Percentiles rank a stretch among this genome's conserved stretches.
Evolutionary conservation across 371 early-diverging fungal genomes (phyloP).

Genomic region (Pancytospora philotis): DNA sequence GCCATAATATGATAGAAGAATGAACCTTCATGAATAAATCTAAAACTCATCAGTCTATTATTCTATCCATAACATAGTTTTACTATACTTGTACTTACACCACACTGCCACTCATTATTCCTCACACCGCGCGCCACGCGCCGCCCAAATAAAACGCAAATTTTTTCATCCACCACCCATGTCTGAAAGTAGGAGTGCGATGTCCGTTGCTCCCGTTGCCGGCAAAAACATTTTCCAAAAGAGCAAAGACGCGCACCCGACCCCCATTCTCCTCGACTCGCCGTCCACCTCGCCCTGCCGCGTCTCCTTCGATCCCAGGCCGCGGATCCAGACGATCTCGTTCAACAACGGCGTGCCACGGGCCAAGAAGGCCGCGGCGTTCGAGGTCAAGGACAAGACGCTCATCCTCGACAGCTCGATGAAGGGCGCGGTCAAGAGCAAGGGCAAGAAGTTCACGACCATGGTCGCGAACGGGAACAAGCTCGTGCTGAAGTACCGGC

Average conservation of each 20-base stretch:
- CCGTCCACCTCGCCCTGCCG: not conserved
- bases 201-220: too few species aligned
- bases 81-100: too few species aligned
- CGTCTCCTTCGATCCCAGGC: not conserved
- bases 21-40: too few species aligned
- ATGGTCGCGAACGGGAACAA: not conserved
- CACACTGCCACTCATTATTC: too few species aligned
- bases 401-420: not conserved
- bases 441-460: not conserved
- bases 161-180: too few species aligned
- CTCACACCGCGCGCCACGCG: too few species aligned
- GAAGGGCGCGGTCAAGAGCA: slow-evolving; percentile 2
- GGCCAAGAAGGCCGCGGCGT: not conserved
- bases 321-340: not conserved
- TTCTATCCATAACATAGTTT: too few species aligned
- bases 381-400: slow-evolving; percentile 8
- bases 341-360: slow-evolving; percentile 1
- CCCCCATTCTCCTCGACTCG: not conserved
- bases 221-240: too few species aligned
- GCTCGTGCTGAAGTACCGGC: slow-evolving; percentile 5
- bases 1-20: too few species aligned
- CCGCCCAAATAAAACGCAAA: too few species aligned
- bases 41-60: too few species aligned
- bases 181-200: too few species aligned
- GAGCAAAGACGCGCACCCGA: not conserved